These are phyloP conservation scores for Talaromyces thailandensis DNA, from an alignment of 495 filamentous ascomycete genomes.

Conservation along the genomic window DNA sequence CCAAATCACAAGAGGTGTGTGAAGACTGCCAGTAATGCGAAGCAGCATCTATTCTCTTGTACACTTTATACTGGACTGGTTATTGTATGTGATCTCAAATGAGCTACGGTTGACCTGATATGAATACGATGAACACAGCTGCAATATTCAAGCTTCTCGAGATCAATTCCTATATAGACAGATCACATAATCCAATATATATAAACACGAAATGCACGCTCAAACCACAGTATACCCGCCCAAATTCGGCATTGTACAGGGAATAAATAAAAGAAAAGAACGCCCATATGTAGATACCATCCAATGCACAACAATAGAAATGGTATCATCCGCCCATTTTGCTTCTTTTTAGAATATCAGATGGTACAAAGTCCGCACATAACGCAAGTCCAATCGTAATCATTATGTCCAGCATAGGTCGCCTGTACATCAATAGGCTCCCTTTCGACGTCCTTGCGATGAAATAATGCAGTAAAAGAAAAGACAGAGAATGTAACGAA, in stretches of 20 bases:
- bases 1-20: constrained; percentile 19
- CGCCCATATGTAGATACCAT: neutral
- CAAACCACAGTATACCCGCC: neutral
- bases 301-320: neutral
- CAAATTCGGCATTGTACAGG: neutral
- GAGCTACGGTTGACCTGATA: neutral
- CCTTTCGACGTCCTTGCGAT: neutral
- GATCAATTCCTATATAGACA: neutral
- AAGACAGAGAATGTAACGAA: neutral
- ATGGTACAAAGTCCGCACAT: neutral
- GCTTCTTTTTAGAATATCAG: neutral
- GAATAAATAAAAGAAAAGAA: neutral
- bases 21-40: constrained; percentile 35
- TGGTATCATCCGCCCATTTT: neutral
- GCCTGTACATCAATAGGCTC: neutral
- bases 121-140: neutral
- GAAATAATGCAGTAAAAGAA: neutral
- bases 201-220: constrained; percentile 1
- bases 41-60: neutral
- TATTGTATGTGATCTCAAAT: too few relatives aligned
- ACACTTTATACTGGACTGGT: neutral
- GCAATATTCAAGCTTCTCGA: neutral
- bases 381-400: neutral
- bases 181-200: neutral
- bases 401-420: neutral